Base-by-base conservation (phyloP, 768 basidiomycete species). In the Xerocomellus dryophilus region DNA sequence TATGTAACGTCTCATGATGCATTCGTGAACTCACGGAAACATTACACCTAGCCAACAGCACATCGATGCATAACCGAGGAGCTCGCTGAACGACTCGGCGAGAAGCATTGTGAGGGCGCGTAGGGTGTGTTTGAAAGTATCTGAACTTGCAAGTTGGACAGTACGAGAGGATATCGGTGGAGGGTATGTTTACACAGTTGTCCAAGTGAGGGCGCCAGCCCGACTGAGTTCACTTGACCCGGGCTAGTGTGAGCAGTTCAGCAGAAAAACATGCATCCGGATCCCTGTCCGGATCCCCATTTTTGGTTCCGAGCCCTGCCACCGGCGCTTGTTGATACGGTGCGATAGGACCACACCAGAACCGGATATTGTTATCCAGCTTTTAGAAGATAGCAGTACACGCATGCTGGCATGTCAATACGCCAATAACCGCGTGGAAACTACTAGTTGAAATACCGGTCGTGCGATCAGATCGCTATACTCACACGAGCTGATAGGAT, bases 21-120 rank as follows among this genome's bases (percentile, higher is more conserved):
- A 50, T 39, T 53, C 44, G 49, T 27, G 1, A 17, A 82, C 89
- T 77, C 69, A 93, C 88, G 93, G 93, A 63, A 92, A 84, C 68
- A 94, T 93, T 3, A 93, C 93, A 11, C 88, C 82, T 3, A 95
- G 71, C 93, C 93, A 94, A 69, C 81, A 89, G 21, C 65, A 74
- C 59, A 93, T 88, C 21, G 88, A 92, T 3, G 75, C 63, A 59
- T 85, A 85, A 10, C 90, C 91, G 39, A 90, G 66, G 40, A 84
- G 49, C 53, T 87, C 82, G 73, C 88, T 90, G 61, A 83, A 53
- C 4, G 62, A 58, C 25, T 50, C 27, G 31, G 63, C 53, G 54
- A 63, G 35, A 27, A 67, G 63, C 59, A 64, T 61, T 54, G 48
- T 32, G 7, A 3, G 18, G 42, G 20, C n/a, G n/a, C n/a, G n/a